Conservation (phyloP, 208 protist species). For the Herpetomonas muscarum region DNA sequence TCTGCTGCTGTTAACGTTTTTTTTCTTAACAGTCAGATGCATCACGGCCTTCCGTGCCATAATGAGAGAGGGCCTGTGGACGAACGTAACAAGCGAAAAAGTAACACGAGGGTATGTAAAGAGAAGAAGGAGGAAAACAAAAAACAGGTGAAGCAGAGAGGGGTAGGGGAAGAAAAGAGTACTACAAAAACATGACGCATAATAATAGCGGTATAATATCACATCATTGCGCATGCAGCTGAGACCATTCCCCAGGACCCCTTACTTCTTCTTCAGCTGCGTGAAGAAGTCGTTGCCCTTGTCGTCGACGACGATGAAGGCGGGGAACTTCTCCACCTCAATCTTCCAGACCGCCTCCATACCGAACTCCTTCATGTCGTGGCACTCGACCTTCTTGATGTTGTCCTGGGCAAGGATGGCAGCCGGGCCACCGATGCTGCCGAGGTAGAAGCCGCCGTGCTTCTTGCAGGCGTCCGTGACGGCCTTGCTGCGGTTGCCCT, state of each 20-base stretch:
- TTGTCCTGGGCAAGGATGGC: slow-evolving; percentile 92
- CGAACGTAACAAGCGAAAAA: not conserved
- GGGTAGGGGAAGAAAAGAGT: not conserved
- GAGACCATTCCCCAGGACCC: not conserved
- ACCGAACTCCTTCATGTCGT: slow-evolving; percentile 89
- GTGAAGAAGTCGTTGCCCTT: slow-evolving; percentile 97
- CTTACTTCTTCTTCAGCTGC: slow-evolving; percentile 49
- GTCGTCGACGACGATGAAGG: slow-evolving; percentile 97
- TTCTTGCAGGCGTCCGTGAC: slow-evolving; percentile 94
- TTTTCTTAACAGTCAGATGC: no score
- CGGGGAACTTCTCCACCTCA: slow-evolving; percentile 96
- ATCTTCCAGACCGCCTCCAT: slow-evolving; percentile 95
- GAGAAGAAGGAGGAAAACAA: slow-evolving; percentile 2
- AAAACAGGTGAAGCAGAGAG: not conserved
- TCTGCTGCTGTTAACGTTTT: no score
- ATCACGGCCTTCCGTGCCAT: no score
- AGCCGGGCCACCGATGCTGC: slow-evolving; percentile 95
- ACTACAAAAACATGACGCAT: no score
- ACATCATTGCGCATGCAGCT: not conserved
- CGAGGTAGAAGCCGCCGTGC: slow-evolving; percentile 96
- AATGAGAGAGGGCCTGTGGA: no score
- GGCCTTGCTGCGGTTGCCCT: slow-evolving; percentile 93
- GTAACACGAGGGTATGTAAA: not conserved
- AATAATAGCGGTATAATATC: not conserved
- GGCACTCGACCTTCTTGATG: slow-evolving; percentile 93